A percentile compares a stretch with the other conserved stretches of the same genome.
Conservation (phyloP, 257 asterid genomes). For the Avicennia marina region DNA sequence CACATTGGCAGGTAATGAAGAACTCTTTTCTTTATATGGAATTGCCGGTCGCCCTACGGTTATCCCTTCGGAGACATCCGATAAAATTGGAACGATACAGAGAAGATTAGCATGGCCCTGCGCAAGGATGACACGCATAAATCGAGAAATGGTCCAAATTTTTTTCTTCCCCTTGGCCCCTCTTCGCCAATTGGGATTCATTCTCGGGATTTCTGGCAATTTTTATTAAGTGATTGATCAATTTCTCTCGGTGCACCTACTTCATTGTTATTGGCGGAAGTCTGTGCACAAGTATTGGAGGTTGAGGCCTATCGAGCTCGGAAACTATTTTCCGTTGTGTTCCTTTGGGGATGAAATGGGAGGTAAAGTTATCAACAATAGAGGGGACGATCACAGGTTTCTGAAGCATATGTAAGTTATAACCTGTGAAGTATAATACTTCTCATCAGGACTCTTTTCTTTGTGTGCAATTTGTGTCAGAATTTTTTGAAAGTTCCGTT, state of each 20-base stretch:
- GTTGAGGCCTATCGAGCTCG: conserved; percentile 24
- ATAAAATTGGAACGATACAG: conserved; percentile 49
- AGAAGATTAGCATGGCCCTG: conserved; percentile 92
- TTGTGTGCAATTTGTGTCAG: not conserved
- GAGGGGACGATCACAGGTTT: conserved; percentile 15
- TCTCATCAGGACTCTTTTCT: too few species aligned
- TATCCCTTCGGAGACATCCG: conserved; percentile 39
- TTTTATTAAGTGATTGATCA: not conserved
- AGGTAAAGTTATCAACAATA: not conserved
- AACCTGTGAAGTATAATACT: not conserved
- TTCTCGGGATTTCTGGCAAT: not conserved
- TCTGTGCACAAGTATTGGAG: conserved; percentile 26
- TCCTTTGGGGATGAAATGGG: conserved; percentile 25
- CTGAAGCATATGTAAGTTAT: conserved; percentile 13
- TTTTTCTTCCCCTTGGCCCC: not conserved
- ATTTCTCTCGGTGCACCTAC: not conserved
- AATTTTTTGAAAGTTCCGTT: too few species aligned
- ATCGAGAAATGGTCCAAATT: conserved; percentile 2
- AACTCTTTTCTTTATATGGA: too few species aligned
- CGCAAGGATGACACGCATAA: conserved; percentile 56
- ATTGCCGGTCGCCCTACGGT: not conserved
- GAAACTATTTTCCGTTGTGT: conserved; percentile 9
- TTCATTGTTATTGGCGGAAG: conserved; percentile 30
- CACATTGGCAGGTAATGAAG: too few species aligned
- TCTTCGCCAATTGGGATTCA: not conserved